Evolutionary conservation across 192 early-diverging fungal genomes (phyloP), one percentile per base, ranked within the genome.

Genomic region (Glomus cerebriforme): DNA sequence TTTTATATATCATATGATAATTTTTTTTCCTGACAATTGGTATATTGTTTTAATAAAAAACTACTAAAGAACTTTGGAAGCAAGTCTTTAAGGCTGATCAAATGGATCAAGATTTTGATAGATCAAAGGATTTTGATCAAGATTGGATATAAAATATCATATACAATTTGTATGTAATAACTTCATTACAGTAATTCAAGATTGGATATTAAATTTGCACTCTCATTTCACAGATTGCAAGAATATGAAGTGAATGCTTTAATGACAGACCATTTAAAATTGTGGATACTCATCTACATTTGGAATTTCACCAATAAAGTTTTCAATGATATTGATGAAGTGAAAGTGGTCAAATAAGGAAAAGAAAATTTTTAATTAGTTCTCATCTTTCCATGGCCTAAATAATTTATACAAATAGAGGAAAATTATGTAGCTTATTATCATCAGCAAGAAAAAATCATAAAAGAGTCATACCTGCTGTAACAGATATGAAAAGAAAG

Each of bases 291-390:
- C 1, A 10, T 47, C 1, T 13, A 47, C 12, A 13, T 47, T 47
- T 47, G 45, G 45, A 47, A 1, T 10, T 47, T 47, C 1, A 47
- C 45, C 10, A 13, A 47, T 13, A 47, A 47, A 13, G 45, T 47
- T 47, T 45, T 47, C 45, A 47, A 47, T 47, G 45, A 47, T 13
- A 47, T 47, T 12, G 45, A 13, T 1, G 77, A 59, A 66, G 17
- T 81, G 2, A 68, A 83, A 77, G 63, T 54, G 19, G 73, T 83
- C 59, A 75, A 80, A 73, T 75, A 77, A 77, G 75, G 22, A 77
- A 77, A 74, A 10, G 5, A 7, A 59, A 63, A 35, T 27, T 65
- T 65, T n/a, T 27, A 6, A 77, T 77, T 29, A 9, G 39, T 49
- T 43, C 60, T 77, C 31, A 49, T 65, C 45, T 77, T 65, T 45